Conservation (phyloP, 169 alveolate species). For the Plasmodium billcollinsi region DNA sequence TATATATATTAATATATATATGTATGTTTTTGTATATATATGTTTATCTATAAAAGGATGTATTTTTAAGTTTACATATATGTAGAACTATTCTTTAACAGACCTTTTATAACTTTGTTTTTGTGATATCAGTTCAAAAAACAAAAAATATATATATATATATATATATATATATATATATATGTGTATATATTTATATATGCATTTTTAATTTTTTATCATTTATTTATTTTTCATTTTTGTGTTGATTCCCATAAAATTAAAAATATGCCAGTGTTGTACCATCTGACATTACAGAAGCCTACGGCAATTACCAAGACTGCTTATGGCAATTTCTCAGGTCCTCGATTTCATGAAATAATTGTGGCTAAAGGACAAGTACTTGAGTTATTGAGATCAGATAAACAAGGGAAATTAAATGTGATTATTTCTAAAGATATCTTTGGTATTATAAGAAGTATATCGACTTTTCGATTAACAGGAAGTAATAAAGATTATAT, state of each 20-base stretch:
- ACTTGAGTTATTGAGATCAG: constrained; percentile 95
- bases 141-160: background rate
- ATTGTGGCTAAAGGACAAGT: constrained; percentile 96
- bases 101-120: no score
- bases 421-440: constrained; percentile 93
- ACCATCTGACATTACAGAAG: constrained; percentile 96
- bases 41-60: no score
- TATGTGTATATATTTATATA: background rate
- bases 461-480: constrained; percentile 95
- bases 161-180: background rate
- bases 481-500: constrained; percentile 95
- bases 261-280: constrained; percentile 93
- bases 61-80: no score
- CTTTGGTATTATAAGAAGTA: constrained; percentile 95
- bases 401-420: constrained; percentile 94
- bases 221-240: constrained; percentile 1
- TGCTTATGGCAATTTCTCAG: constrained; percentile 98
- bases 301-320: constrained; percentile 97
- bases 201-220: background rate
- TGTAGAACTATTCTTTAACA: no score
- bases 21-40: no score
- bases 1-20: no score
- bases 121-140: no score
- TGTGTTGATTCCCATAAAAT: background rate
- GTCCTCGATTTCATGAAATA: constrained; percentile 97